phyloP scores from a whole-genome alignment of 371 early-diverging fungal genomes.

The Nematocida ironsii region DNA sequence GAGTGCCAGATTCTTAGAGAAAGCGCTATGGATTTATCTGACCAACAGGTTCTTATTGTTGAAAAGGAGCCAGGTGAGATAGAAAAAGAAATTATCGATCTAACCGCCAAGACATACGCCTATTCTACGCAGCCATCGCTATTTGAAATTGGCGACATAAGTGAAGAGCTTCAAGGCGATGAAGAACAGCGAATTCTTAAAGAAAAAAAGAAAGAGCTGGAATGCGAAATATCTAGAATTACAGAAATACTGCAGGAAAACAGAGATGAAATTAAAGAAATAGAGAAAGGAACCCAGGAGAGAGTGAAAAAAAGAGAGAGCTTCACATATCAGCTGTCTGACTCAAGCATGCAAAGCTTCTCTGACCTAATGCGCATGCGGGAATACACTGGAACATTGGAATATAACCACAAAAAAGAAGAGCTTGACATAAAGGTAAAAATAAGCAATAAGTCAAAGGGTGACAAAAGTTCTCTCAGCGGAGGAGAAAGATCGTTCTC shows the following conservation, averaged over 20 bases:
- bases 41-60: not conserved
- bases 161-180: not conserved
- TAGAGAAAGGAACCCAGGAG: constrained; percentile 35
- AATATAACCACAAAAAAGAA: constrained; percentile 76
- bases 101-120: constrained; percentile 7
- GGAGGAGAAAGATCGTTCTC: constrained; percentile 99
- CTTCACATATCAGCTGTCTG: constrained; percentile 59
- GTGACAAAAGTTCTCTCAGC: constrained; percentile 73
- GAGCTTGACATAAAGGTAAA: constrained; percentile 72
- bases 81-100: constrained; percentile 13
- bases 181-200: not conserved
- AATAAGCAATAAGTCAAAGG: constrained; percentile 62
- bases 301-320: constrained; percentile 66
- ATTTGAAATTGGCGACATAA: not conserved
- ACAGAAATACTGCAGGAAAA: constrained; percentile 2
- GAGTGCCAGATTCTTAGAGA: not conserved
- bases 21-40: not conserved
- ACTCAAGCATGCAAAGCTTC: constrained; percentile 59
- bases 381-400: constrained; percentile 80
- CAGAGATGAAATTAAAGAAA: constrained; percentile 26
- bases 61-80: constrained; percentile 6
- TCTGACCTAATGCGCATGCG: constrained; percentile 68
- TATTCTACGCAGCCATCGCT: not conserved
- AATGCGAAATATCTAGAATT: constrained; percentile 1
- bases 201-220: not conserved